Conservation (phyloP, 139 green algal genomes). For the Volvox reticuliferus region DNA sequence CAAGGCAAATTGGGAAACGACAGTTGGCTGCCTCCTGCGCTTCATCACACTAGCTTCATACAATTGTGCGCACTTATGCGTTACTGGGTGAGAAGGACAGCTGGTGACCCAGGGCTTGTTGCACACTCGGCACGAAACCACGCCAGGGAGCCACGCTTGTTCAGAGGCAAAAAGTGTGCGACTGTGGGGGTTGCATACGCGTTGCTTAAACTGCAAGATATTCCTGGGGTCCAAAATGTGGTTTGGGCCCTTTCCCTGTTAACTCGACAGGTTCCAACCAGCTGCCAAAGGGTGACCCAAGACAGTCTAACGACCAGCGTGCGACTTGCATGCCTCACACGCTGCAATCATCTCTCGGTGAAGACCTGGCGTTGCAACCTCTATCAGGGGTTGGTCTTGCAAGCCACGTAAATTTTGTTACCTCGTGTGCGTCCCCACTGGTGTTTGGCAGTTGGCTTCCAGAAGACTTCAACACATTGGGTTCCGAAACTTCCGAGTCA, state of each 20-base stretch:
- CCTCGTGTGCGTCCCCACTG: background rate
- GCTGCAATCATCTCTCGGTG: background rate
- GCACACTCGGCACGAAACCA: too few species aligned
- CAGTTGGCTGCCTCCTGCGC: too few species aligned
- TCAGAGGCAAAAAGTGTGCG: background rate
- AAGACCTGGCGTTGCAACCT: background rate
- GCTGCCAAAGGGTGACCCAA: background rate
- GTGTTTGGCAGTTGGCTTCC: background rate
- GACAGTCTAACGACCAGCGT: background rate
- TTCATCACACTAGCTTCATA: background rate
- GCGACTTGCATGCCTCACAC: background rate
- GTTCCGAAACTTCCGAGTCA: background rate
- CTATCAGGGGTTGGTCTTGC: background rate
- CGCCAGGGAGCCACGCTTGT: background rate
- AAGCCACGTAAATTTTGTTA: background rate
- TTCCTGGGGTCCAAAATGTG: background rate
- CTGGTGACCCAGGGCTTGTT: too few species aligned
- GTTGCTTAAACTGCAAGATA: background rate
- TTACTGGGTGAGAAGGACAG: background rate
- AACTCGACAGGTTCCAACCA: background rate
- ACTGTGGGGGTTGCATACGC: background rate
- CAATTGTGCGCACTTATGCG: background rate
- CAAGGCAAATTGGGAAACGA: too few species aligned
- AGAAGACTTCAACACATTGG: background rate
- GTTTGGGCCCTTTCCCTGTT: background rate